Evolutionary conservation across 306 rosid species (phyloP), one percentile per base, ranked within the genome.

Genomic region (Gastrolobium bilobum): DNA sequence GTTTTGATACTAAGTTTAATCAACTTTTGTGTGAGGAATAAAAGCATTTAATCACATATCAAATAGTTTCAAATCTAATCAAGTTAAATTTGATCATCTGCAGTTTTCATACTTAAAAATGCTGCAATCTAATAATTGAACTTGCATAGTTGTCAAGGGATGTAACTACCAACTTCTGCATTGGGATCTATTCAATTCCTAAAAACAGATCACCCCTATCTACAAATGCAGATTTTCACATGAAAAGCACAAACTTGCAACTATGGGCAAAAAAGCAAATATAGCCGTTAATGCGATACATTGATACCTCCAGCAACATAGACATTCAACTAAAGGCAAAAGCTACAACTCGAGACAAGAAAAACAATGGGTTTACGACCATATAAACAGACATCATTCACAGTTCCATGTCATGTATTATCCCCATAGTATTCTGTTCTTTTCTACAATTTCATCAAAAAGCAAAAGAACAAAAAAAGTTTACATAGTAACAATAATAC

Each of bases 401-500:
- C 39, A 9, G 64, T 35, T 73, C n/a, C 48, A 7, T 68, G 7
- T 78, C 47, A 26, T 42, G 11, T 0, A 60, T 6, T 15, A 73
- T 9, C 14, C 47, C 40, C 2, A 8, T 46, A 8, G 29, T 39
- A 70, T 26, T 69, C 10, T 51, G 43, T 15, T 43, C 13, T 71
- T 66, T 13, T 53, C 26, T 10, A 47, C 48, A 65, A 51, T 39
- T 37, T 47, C 13, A 34, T 51, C 34, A 61, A 26, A 2, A 60
- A 13, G 61, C 13, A 37, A 10, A 61, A 26, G 2, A 60, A 13
- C 51, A 10, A 37, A 10, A 47, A 33, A 5, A 58, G 14, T 37
- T 10, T 5, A 52, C 40, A 46, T 10, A 71, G 75, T 46, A 38
- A 71, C 30, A 54, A 71, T 10, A 66, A 67, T 91, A 96, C 99